Evolutionary conservation across 345 rosid genomes (phyloP), one percentile per base, ranked within the genome.

Genomic region (Trapa bicornis): DNA sequence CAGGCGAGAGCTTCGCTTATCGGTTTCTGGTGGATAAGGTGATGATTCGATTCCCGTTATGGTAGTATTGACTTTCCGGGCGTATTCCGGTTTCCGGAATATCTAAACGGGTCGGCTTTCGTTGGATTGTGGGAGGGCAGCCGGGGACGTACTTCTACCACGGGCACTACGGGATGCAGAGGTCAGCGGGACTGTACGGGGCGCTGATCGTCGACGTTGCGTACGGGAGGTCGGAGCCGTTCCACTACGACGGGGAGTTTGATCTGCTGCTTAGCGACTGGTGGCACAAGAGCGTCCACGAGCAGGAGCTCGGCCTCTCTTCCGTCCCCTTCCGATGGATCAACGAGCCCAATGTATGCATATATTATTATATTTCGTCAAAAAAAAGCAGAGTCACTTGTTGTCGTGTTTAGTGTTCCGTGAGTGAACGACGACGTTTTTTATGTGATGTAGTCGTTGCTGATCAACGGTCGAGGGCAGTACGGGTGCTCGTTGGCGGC

Each of bases 391-490:
- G 29, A 22, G 29, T 22, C 0, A 22, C 29, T 22, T 22, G 29
- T 22, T 22, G 29, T 22, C 29, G 29, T 22, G 29, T 22, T 22
- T 22, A 22, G 29, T 22, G 29, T 22, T 22, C 29, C 0, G 29
- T 22, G 29, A 22, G 29, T 22, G 29, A 22, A 29, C 7, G 42
- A 39, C 4, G 4, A 39, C 42, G 42, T 6, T 39, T 39, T 3
- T 6, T 39, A 3, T 3, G 17, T 11, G 35, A 37, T 53, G 64
- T 64, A 80, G 88, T 74, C 78, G 22, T 68, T 86, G 63, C 74
- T 94, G 66, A 79, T 94, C 16, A 94, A 94, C 65, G 99, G 99
- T 64, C 85, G 96, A 74, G 99, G 97, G 45, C 95, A 94, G 72
- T 91, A 70, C 66, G 81, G 82, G 61, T 94, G 97, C 75, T 89